phyloP scores from a whole-genome alignment of 768 basidiomycete genomes.

The Boletus vermiculosoides region DNA sequence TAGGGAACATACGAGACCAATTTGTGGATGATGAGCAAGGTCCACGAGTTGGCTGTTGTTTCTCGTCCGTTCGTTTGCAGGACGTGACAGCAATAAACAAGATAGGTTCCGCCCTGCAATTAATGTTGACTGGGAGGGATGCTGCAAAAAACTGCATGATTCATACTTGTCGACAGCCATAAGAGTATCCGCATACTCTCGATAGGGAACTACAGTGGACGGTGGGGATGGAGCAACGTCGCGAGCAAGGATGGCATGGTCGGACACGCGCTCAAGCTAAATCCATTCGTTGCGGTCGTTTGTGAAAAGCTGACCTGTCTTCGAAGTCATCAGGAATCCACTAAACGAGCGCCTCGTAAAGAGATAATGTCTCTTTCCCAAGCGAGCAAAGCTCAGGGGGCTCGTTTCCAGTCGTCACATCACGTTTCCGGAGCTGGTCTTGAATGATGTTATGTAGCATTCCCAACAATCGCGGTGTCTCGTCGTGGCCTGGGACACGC shows the following conservation, averaged over 20 bases:
- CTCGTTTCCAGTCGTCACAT: constrained; percentile 27
- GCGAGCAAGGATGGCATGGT: constrained; percentile 42
- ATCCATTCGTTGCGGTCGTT: not conserved
- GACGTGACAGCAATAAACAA: constrained; percentile 41
- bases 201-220: constrained; percentile 51
- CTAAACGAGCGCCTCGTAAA: constrained; percentile 58
- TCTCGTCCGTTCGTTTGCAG: constrained; percentile 24
- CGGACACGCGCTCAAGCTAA: constrained; percentile 41
- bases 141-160: constrained; percentile 1
- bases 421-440: constrained; percentile 37
- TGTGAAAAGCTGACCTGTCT: constrained; percentile 28
- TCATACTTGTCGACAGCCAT: constrained; percentile 48
- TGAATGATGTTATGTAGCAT: constrained; percentile 44
- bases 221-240: constrained; percentile 48
- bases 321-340: constrained; percentile 43
- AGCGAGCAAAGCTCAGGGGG: constrained; percentile 32
- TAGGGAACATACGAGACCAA: constrained; percentile 49
- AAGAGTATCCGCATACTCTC: constrained; percentile 50
- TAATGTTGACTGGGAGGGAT: constrained; percentile 8
- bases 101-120: constrained; percentile 44
- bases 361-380: constrained; percentile 40
- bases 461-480: constrained; percentile 36
- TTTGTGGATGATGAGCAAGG: constrained; percentile 37
- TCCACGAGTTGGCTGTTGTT: constrained; percentile 25
- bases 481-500: constrained; percentile 23